phyloP scores from a whole-genome alignment of 768 basidiomycete genomes.

The Lactarius hatsudake region DNA sequence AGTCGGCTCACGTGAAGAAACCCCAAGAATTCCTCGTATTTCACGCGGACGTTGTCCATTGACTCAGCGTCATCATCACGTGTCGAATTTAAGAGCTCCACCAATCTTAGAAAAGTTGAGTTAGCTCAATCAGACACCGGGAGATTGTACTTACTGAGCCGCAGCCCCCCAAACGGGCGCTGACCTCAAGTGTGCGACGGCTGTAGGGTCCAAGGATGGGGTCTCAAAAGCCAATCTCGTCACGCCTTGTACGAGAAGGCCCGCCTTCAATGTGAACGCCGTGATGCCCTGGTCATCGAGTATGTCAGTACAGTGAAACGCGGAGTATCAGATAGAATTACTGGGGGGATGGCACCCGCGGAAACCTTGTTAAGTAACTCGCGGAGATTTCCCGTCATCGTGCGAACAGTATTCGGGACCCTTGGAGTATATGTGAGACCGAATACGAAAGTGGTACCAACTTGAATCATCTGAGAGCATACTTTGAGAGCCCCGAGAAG shows the following conservation, averaged over 20 bases:
- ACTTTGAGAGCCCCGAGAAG: slow-evolving; percentile 1
- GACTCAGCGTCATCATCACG: slow-evolving; percentile 1
- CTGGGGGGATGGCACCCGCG: background rate
- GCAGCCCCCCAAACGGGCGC: slow-evolving; percentile 20
- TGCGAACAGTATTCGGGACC: slow-evolving; percentile 12
- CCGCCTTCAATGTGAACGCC: slow-evolving; percentile 8
- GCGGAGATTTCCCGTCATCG: background rate
- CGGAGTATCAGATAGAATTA: background rate
- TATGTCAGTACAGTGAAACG: background rate
- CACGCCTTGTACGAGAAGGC: slow-evolving; percentile 20
- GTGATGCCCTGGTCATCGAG: slow-evolving; percentile 4
- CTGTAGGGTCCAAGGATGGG: background rate
- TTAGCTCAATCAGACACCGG: background rate
- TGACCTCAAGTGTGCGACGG: slow-evolving; percentile 19
- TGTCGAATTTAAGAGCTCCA: slow-evolving; percentile 10
- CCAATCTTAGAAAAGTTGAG: background rate
- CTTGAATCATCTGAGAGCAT: background rate
- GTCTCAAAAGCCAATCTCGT: slow-evolving; percentile 1
- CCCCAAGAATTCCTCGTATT: slow-evolving; percentile 16
- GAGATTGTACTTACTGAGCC: slow-evolving; percentile 7
- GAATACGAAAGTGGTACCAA: background rate
- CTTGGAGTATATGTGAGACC: background rate
- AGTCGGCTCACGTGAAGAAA: slow-evolving; percentile 13
- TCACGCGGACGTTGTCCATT: slow-evolving; percentile 2
- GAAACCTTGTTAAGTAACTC: slow-evolving; percentile 13